Percentiles rank a stretch among this genome's conserved stretches.
These are phyloP conservation scores for Farysia itapuensis DNA, from an alignment of 1,284 basidiomycete species.

Conservation along the genomic window DNA sequence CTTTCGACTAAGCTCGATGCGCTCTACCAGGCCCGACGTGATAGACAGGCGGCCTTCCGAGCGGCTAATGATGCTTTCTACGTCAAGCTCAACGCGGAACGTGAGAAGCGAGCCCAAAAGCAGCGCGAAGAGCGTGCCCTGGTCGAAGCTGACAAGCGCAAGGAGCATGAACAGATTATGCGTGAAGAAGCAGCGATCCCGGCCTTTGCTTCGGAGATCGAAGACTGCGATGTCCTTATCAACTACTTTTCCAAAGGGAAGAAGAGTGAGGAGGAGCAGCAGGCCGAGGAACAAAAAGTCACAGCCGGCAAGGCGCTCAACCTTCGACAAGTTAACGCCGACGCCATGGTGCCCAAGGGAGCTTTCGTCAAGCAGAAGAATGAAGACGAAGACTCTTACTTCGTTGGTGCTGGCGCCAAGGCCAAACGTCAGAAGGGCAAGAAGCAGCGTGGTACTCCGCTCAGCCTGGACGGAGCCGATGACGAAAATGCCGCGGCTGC, in stretches of 20 bases:
- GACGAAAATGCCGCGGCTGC: conserved; percentile 24
- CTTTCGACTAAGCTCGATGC: conserved; percentile 67
- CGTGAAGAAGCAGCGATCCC: conserved; percentile 88
- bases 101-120: conserved; percentile 71
- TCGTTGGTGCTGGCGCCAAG: conserved; percentile 70
- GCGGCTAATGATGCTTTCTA: conserved; percentile 53
- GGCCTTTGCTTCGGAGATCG: conserved; percentile 89
- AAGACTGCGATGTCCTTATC: conserved; percentile 93
- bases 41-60: conserved; percentile 61
- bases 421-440: conserved; percentile 68
- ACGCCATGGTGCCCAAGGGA: conserved; percentile 66
- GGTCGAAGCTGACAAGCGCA: conserved; percentile 79
- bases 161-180: conserved; percentile 76
- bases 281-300: conserved; percentile 45
- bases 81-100: conserved; percentile 47
- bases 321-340: conserved; percentile 77
- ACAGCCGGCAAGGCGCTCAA: conserved; percentile 74
- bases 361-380: conserved; percentile 73
- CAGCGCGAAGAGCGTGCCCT: conserved; percentile 77
- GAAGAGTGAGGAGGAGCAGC: conserved; percentile 33
- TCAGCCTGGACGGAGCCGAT: conserved; percentile 28
- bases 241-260: conserved; percentile 74
- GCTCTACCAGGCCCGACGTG: conserved; percentile 78
- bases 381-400: conserved; percentile 76
- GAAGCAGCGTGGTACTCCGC: conserved; percentile 36